Evolutionary conservation across 148 eudicot genomes (phyloP).

Genomic region (Vaccinium darrowii): DNA sequence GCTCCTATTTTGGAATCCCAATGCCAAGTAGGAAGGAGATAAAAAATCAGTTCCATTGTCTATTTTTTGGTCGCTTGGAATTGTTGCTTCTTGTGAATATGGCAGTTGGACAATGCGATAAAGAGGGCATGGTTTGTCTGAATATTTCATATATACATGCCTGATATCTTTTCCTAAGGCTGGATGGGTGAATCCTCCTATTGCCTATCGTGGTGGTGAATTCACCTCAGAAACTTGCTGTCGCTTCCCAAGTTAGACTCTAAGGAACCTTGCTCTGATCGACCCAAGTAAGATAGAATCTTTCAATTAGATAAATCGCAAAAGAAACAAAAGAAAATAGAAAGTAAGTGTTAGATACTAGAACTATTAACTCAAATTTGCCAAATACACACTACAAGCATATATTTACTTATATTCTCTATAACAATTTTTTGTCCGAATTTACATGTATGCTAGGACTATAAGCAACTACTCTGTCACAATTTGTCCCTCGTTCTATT

Average conservation of each 20-base stretch:
- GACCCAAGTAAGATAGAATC: background rate
- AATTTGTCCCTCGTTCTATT: too few relatives aligned
- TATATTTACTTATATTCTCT: background rate
- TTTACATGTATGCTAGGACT: background rate
- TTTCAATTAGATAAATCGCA: background rate
- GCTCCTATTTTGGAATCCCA: too few relatives aligned
- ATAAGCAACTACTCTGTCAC: too few relatives aligned
- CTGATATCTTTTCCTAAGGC: background rate
- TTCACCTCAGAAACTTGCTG: background rate
- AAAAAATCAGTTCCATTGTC: too few relatives aligned
- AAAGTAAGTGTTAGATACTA: background rate
- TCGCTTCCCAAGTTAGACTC: background rate
- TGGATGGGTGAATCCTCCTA: background rate
- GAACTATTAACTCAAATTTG: background rate
- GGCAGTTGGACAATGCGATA: too few relatives aligned
- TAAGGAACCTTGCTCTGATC: background rate
- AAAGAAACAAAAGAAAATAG: background rate
- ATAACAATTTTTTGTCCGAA: background rate
- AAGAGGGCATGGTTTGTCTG: background rate
- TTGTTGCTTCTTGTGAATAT: too few relatives aligned
- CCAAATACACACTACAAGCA: background rate
- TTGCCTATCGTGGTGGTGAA: background rate
- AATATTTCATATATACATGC: background rate
- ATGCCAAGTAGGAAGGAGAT: too few relatives aligned
- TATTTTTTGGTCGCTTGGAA: too few relatives aligned